Evolutionary conservation across 306 rosid genomes (phyloP), one percentile per base, ranked within the genome.

Genomic region (Oxytropis ochrocephala): DNA sequence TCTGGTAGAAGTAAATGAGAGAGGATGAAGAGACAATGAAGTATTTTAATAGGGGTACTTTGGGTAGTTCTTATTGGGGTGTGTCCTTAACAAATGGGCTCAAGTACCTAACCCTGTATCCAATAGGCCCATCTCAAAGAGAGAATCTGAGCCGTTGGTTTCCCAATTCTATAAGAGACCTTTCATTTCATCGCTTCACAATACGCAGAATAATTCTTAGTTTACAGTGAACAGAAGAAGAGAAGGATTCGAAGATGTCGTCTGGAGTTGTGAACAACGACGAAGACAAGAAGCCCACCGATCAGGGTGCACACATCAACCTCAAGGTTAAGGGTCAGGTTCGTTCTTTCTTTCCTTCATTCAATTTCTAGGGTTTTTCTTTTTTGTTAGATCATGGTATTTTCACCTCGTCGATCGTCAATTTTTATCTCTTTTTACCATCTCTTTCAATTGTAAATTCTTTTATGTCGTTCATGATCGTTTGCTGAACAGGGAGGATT

Each of bases 311-410:
- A 7, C 97, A 88, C 79, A 90, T 90, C 73, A 90, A 88, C 54
- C 97, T 91, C 70, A 91, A 91, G 82, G 95, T 88, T 55, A 90
- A 90, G 82, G 92, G 95, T 1, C 95, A 90, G 97, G 97, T 90
- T 29, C 4, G 81, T 66, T 5, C 12, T 5, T 52, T 12, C 8
- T 0, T 17, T 36, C 11, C 24, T 59, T 59, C 46, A 0, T 12
- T 77, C 11, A 0, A 27, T 77, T 52, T 72, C 50, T 46, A 59
- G 75, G 78, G 75, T 75, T 79, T 4, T 42, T 2, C 0, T 13
- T 9, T 14, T 27, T 5, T 32, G 5, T 41, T 43, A 0, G 52
- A 21, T 73, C 24, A 2, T 72, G 12, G 18, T 18, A 0, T 11
- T 38, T 17, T 10, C 3, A 3, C 18, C 16, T 0, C 7, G 0